phyloP scores from a whole-genome alignment of 257 asterid species.

The Nemophila menziesii region DNA sequence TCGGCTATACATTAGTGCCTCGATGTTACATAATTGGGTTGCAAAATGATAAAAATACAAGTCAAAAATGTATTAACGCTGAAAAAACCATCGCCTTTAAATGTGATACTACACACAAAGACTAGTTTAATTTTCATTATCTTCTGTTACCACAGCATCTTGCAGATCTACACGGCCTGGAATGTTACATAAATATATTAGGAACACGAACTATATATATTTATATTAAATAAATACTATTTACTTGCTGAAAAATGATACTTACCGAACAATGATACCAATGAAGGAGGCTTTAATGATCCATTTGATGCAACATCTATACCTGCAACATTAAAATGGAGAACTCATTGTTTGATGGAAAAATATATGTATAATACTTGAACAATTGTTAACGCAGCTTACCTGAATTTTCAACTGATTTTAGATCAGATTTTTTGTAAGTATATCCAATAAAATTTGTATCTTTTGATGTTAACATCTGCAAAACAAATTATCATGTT shows the following conservation, averaged over 20 bases:
- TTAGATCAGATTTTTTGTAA: slow-evolving; percentile 85
- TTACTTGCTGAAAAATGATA: not conserved
- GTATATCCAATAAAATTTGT: slow-evolving; percentile 90
- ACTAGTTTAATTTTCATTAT: not conserved
- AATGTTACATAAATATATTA: not conserved
- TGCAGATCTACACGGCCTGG: slow-evolving; percentile 3
- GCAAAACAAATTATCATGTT: slow-evolving; percentile 14
- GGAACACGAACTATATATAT: not conserved
- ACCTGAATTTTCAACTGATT: slow-evolving; percentile 80
- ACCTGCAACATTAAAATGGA: slow-evolving; percentile 28
- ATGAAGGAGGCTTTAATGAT: slow-evolving; percentile 60
- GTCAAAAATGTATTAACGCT: not conserved
- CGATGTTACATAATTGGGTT: not conserved
- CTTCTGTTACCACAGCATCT: slow-evolving; percentile 1
- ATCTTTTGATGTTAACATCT: slow-evolving; percentile 96
- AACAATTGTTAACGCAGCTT: slow-evolving; percentile 5
- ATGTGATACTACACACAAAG: not conserved
- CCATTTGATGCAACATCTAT: slow-evolving; percentile 37
- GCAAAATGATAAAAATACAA: not conserved
- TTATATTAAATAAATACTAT: not conserved
- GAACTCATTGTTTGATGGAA: not conserved
- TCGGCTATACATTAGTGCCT: slow-evolving; percentile 2
- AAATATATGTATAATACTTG: not conserved
- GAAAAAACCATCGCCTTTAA: not conserved
- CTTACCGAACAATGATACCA: slow-evolving; percentile 64